Evolutionary conservation across 495 filamentous ascomycete species (phyloP).

Genomic region (Talaromyces borbonicus): DNA sequence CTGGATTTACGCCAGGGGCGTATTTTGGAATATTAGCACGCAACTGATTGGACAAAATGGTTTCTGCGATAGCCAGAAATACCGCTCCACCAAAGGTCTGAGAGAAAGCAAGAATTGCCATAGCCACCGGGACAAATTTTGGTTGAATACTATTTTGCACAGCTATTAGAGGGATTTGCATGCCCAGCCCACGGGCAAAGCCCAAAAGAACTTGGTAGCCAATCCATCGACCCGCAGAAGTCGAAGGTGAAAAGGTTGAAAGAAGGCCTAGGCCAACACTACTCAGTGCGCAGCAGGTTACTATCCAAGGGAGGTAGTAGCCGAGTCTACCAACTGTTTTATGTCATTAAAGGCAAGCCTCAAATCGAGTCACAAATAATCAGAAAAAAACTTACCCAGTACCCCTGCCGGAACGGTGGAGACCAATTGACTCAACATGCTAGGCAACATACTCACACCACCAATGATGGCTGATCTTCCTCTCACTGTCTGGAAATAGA

Average conservation of each 20-base stretch:
- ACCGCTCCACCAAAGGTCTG: slow-evolving; percentile 57
- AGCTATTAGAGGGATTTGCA: slow-evolving; percentile 35
- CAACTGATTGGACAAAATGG: slow-evolving; percentile 56
- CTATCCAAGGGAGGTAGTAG: slow-evolving; percentile 39
- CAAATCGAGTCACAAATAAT: neutral
- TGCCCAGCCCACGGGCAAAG: slow-evolving; percentile 36
- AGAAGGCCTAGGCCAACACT: slow-evolving; percentile 40
- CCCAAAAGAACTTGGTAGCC: slow-evolving; percentile 49
- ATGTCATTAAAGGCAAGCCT: neutral
- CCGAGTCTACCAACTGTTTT: slow-evolving; percentile 28
- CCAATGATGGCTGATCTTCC: neutral
- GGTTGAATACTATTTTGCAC: slow-evolving; percentile 40
- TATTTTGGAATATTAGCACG: slow-evolving; percentile 33
- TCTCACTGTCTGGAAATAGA: slow-evolving; percentile 7
- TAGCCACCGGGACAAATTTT: slow-evolving; percentile 37
- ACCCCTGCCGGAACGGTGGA: slow-evolving; percentile 36
- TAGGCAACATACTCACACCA: slow-evolving; percentile 6
- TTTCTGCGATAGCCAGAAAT: slow-evolving; percentile 56
- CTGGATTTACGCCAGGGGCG: slow-evolving; percentile 25
- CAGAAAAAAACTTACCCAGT: slow-evolving; percentile 17
- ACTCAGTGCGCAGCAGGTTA: slow-evolving; percentile 18
- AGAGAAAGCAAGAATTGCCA: slow-evolving; percentile 35
- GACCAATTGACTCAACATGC: slow-evolving; percentile 33
- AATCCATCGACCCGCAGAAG: slow-evolving; percentile 37
- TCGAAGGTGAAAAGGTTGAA: slow-evolving; percentile 35